Conservation (phyloP, 352 stramenopile genomes). For the Pythium sukuiense region DNA sequence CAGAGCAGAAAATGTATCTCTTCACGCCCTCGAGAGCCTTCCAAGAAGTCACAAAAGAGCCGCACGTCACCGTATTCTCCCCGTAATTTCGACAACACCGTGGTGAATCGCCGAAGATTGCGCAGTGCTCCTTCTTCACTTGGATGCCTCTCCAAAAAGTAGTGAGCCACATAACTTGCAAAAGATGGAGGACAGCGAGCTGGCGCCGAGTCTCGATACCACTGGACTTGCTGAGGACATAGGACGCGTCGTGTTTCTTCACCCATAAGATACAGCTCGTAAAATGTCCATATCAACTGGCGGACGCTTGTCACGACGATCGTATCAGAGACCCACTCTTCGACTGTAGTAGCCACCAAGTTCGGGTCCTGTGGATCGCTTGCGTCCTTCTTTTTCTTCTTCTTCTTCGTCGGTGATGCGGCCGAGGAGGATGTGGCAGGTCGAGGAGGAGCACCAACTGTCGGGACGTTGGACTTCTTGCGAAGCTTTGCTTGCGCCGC, state of each 20-base stretch:
- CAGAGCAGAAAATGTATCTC: slow-evolving; percentile 59
- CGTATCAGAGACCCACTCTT: slow-evolving; percentile 16
- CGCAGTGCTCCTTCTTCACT: slow-evolving; percentile 33
- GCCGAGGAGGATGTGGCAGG: not conserved
- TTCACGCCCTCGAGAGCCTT: slow-evolving; percentile 34
- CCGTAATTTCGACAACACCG: slow-evolving; percentile 35
- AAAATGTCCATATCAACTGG: slow-evolving; percentile 55
- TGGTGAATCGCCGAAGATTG: slow-evolving; percentile 40
- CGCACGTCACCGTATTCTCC: slow-evolving; percentile 36
- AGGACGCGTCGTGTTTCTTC: slow-evolving; percentile 36
- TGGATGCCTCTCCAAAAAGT: slow-evolving; percentile 51
- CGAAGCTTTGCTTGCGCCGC: slow-evolving; percentile 38
- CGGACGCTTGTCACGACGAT: slow-evolving; percentile 14
- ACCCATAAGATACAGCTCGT: slow-evolving; percentile 57
- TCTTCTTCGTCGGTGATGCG: slow-evolving; percentile 3
- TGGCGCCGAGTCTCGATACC: slow-evolving; percentile 6
- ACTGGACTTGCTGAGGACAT: slow-evolving; percentile 3
- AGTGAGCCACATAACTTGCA: slow-evolving; percentile 42
- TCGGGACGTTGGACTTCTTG: slow-evolving; percentile 38
- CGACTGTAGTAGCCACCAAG: not conserved
- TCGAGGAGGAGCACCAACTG: slow-evolving; percentile 24
- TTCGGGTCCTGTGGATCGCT: not conserved
- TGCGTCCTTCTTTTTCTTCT: slow-evolving; percentile 12
- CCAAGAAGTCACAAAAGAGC: slow-evolving; percentile 63
- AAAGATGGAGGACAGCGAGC: slow-evolving; percentile 16